phyloP scores from a whole-genome alignment of 371 early-diverging fungal genomes.

The Rhizopus sp. region DNA sequence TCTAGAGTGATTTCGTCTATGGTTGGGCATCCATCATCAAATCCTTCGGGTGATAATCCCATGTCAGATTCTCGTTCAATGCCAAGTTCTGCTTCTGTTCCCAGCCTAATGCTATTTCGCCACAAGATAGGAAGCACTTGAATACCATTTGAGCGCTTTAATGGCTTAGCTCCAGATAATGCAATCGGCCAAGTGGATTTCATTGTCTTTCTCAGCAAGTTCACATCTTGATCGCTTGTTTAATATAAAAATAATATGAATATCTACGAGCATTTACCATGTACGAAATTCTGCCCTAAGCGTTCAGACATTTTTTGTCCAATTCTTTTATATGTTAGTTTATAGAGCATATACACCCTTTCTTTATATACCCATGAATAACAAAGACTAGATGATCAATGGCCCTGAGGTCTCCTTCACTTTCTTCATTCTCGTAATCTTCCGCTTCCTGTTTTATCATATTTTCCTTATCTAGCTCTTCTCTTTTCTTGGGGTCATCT shows the following conservation, averaged over 20 bases:
- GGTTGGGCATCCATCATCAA: constrained; percentile 66
- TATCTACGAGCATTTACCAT: constrained; percentile 47
- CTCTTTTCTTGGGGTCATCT: constrained; percentile 6
- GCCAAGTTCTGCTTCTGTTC: constrained; percentile 54
- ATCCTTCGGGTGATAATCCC: constrained; percentile 43
- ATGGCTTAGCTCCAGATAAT: constrained; percentile 26
- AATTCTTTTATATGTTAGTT: constrained; percentile 47
- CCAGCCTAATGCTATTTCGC: constrained; percentile 80
- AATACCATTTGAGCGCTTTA: constrained; percentile 59
- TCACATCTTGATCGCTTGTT: constrained; percentile 53
- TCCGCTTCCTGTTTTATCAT: constrained; percentile 46
- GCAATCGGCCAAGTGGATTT: constrained; percentile 56
- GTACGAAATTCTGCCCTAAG: constrained; percentile 74
- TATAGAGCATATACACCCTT: neutral
- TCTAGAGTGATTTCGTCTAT: constrained; percentile 81
- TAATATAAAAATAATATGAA: constrained; percentile 12
- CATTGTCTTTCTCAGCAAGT: constrained; percentile 71
- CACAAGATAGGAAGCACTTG: constrained; percentile 86
- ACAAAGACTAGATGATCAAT: constrained; percentile 80
- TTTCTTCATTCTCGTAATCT: constrained; percentile 63
- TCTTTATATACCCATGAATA: constrained; percentile 68
- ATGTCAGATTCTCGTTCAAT: constrained; percentile 51
- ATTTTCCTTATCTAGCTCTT: constrained; percentile 20
- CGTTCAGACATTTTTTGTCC: constrained; percentile 84
- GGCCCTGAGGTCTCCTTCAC: constrained; percentile 60